Conservation (phyloP, 73 alveolate genomes). For the Paramecium sexaurelia region DNA sequence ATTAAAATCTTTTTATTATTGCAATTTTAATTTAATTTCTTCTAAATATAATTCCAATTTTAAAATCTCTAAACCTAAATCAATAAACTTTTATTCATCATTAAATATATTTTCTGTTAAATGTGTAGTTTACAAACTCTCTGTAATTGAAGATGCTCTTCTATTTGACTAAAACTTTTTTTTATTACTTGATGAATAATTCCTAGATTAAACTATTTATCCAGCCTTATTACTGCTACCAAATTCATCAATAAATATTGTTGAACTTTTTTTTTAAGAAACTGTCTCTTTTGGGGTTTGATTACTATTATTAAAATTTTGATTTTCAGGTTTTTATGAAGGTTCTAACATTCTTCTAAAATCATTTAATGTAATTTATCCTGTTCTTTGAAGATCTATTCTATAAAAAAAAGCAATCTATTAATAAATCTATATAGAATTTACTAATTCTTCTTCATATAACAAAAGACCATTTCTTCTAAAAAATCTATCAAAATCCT, state of each 20-base stretch:
- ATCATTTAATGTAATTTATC: constrained; percentile 5
- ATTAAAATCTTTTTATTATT: not conserved
- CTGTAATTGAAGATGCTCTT: not conserved
- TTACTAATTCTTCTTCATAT: constrained; percentile 50
- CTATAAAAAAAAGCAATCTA: not conserved
- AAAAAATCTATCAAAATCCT: constrained; percentile 56
- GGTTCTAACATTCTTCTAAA: not conserved
- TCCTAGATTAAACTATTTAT: not conserved
- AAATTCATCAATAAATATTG: not conserved
- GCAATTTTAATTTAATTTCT: not conserved
- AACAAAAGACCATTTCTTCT: constrained; percentile 57
- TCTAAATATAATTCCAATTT: constrained; percentile 36
- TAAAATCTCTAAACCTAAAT: not conserved
- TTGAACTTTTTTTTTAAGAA: not conserved
- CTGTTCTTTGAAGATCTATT: constrained; percentile 9
- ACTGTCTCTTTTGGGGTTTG: not conserved
- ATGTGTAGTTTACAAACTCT: not conserved
- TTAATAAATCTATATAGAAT: not conserved
- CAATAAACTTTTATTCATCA: constrained; percentile 31
- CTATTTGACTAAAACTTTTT: not conserved
- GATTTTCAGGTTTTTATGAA: not conserved
- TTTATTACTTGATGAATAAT: not conserved
- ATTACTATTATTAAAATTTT: not conserved
- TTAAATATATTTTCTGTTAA: not conserved
- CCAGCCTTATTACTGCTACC: not conserved